Conservation (phyloP, 768 basidiomycete genomes). For the Pulveroboletus sp. region DNA sequence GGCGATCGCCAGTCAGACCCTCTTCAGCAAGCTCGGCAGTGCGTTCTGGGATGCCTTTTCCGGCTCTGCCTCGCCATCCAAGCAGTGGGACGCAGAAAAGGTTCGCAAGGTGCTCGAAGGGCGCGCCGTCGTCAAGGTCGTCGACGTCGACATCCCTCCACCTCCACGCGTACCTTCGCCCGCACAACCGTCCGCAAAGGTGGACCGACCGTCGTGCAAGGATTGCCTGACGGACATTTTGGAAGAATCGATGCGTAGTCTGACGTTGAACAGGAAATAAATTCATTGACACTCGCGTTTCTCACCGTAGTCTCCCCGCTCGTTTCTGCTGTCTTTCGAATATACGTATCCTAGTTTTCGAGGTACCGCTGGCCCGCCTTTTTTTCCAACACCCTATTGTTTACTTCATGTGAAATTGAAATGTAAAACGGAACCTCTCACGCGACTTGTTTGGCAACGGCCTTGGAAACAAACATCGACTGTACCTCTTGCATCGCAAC, state of each 20-base stretch:
- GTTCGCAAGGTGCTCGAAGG: constrained; percentile 79
- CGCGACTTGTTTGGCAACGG: constrained; percentile 23
- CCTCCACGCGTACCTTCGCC: background rate
- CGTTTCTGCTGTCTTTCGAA: constrained; percentile 11
- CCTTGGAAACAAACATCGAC: constrained; percentile 17
- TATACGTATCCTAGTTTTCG: background rate
- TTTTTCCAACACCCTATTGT: constrained; percentile 10
- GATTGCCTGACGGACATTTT: constrained; percentile 39
- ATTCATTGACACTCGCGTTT: background rate
- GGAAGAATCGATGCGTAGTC: constrained; percentile 67
- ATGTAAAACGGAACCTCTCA: constrained; percentile 4
- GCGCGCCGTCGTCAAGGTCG: constrained; percentile 72
- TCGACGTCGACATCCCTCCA: constrained; percentile 57
- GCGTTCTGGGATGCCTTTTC: constrained; percentile 92
- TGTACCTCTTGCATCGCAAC: background rate
- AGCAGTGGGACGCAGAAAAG: constrained; percentile 69
- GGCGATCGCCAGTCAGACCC: constrained; percentile 73
- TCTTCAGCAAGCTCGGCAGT: constrained; percentile 61
- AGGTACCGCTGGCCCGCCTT: constrained; percentile 13
- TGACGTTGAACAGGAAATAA: constrained; percentile 56
- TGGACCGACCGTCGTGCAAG: constrained; percentile 21
- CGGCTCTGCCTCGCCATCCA: constrained; percentile 35
- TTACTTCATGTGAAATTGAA: constrained; percentile 5
- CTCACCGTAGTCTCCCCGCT: no score
- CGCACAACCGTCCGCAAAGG: constrained; percentile 8